These are phyloP conservation scores for Fallopia convolvulus DNA, from an alignment of 148 eudicot species.

Conservation along the genomic window DNA sequence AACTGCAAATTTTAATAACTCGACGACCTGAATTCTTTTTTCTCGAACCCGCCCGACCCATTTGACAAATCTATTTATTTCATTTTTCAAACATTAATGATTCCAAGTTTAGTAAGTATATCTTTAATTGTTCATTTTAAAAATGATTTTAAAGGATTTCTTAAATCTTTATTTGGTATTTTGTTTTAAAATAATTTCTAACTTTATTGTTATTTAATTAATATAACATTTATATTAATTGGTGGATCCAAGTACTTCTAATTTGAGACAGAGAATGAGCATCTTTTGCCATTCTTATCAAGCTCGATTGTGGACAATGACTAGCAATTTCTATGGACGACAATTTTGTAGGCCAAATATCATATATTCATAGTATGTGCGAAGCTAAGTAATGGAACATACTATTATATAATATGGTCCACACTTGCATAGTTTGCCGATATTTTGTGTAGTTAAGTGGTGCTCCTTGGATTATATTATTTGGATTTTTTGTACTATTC, in stretches of 20 bases:
- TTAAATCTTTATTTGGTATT: no score
- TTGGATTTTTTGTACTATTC: background rate
- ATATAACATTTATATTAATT: background rate
- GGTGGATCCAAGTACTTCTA: background rate
- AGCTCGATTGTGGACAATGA: background rate
- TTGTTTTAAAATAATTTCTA: no score
- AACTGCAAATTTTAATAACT: no score
- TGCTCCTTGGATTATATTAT: conserved; percentile 3
- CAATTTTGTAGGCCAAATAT: background rate
- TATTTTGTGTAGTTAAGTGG: background rate
- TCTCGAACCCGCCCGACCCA: no score
- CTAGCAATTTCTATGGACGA: background rate
- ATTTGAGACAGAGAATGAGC: background rate
- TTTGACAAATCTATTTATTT: no score
- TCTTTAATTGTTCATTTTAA: no score
- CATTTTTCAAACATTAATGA: no score
- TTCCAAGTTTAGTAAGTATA: no score
- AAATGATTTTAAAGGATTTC: no score
- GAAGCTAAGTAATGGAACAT: background rate
- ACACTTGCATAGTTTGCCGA: conserved; percentile 2
- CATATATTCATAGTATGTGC: background rate
- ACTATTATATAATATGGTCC: background rate
- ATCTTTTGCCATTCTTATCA: background rate
- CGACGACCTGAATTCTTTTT: no score
- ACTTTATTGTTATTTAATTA: no score